Conservation (phyloP, 768 basidiomycete genomes). For the Russula olivacea region DNA sequence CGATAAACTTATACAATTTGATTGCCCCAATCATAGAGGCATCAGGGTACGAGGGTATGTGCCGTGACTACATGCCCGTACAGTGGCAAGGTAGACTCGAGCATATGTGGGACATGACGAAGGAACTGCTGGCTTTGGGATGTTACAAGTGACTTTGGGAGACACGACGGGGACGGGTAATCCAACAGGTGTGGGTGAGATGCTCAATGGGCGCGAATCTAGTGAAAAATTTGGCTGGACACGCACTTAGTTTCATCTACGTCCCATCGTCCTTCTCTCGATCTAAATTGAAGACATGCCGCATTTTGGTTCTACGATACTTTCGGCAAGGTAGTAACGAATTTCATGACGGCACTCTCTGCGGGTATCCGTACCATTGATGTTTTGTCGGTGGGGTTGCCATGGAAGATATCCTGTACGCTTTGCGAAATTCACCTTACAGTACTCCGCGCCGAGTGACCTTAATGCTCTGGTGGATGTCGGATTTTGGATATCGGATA, state of each 20-base stretch:
- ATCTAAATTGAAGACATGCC: background rate
- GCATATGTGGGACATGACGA: slow-evolving; percentile 64
- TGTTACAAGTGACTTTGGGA: slow-evolving; percentile 79
- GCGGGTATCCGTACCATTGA: slow-evolving; percentile 79
- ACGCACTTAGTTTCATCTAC: slow-evolving; percentile 35
- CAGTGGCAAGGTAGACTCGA: slow-evolving; percentile 52
- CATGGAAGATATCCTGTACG: slow-evolving; percentile 88
- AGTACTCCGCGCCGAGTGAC: slow-evolving; percentile 56
- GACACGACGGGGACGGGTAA: slow-evolving; percentile 88
- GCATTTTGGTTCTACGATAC: slow-evolving; percentile 80
- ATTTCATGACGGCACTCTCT: slow-evolving; percentile 63
- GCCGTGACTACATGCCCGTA: slow-evolving; percentile 86
- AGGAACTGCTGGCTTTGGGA: slow-evolving; percentile 73
- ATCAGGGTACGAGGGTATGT: too few relatives aligned
- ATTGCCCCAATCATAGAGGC: too few relatives aligned
- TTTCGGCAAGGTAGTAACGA: slow-evolving; percentile 75
- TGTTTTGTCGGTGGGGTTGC: slow-evolving; percentile 85
- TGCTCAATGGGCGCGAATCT: slow-evolving; percentile 61
- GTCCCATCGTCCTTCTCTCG: background rate
- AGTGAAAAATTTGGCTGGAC: slow-evolving; percentile 66
- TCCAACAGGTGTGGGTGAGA: slow-evolving; percentile 55
- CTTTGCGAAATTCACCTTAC: slow-evolving; percentile 57
- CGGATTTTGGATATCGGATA: slow-evolving; percentile 76
- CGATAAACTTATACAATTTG: slow-evolving; percentile 30
- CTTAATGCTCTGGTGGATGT: slow-evolving; percentile 63